Conservation (phyloP, 1,139 yeast genomes). For the Yarrowia galli region DNA sequence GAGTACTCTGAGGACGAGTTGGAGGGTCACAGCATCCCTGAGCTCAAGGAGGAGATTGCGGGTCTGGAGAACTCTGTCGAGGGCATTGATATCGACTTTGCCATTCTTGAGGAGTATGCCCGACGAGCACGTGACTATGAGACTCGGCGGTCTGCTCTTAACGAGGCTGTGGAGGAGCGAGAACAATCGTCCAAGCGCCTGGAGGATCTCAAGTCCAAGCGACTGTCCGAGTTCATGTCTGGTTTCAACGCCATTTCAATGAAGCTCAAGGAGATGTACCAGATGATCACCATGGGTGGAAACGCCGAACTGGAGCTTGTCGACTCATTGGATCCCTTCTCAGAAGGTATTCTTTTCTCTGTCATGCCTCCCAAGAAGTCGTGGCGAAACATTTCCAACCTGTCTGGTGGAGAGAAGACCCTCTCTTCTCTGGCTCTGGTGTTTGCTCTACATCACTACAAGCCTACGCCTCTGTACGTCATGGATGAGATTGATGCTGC, state of each 20-base stretch:
- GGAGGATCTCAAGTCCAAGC: conserved; percentile 73
- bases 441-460: conserved; percentile 93
- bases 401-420: conserved; percentile 98
- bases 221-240: conserved; percentile 89
- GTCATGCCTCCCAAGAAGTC: conserved; percentile 99
- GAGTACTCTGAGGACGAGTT: conserved; percentile 63
- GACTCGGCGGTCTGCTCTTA: conserved; percentile 68
- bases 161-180: conserved; percentile 69
- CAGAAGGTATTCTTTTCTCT: conserved; percentile 94
- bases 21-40: conserved; percentile 58
- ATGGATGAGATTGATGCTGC: conserved; percentile 99
- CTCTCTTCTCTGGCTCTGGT: conserved; percentile 93
- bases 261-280: conserved; percentile 95
- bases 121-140: conserved; percentile 68
- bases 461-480: conserved; percentile 96
- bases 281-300: conserved; percentile 99
- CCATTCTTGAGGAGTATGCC: conserved; percentile 79
- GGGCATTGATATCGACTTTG: conserved; percentile 71
- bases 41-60: conserved; percentile 61
- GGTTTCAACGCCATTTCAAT: conserved; percentile 88
- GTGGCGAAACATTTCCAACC: conserved; percentile 93
- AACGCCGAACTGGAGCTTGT: conserved; percentile 97
- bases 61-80: conserved; percentile 64
- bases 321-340: conserved; percentile 96
- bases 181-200: conserved; percentile 68